Evolutionary conservation across 108 stramenopile genomes (phyloP), one percentile per base, ranked within the genome.

Genomic region (Conticribra weissflogii): DNA sequence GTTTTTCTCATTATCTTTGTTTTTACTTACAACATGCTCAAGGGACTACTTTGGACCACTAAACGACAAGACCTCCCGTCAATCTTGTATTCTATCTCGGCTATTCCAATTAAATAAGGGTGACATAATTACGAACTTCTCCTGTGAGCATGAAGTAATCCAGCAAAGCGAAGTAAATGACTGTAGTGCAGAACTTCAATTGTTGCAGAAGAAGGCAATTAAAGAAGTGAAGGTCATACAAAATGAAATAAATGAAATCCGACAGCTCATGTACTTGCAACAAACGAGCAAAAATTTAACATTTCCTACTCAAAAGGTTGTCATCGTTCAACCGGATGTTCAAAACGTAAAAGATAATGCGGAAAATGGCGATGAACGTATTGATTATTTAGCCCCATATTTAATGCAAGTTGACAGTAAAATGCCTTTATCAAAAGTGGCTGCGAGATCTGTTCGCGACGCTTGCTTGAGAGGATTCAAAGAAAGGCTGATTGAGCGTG

Each of bases 301-400:
- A 29, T 18, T 5, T 15, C 21, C 31, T 32, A 29, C 22, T 41
- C 21, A 23, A 67, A 41, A 41, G 23, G 54, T 66, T 33, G 50
- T 82, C 51, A 81, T 82, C 44, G 81, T 81, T 58, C 29, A 46
- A 17, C 28, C 23, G 14, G 15, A 49, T 30, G 22, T 33, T 15
- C 60, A 76, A 52, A 59, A 62, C 36, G 27, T 31, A 32, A 73
- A 62, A 56, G 76, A 82, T 8, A 51, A 78, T 44, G 59, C 19
- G 3, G 31, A 63, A 17, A 49, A 44, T 14, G 57, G 61, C 32
- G 72, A 69, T 29, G 62, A 64, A 16, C 48, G 22, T 9, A 58
- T 84, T 36, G 92, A 93, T 54, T 93, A 91, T 65, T 79, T 93
- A 17, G 72, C 88, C 24, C 92, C 92, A 1, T 93, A 86, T 82